Conservation (phyloP, 345 rosid species). For the Aurinia saxatilis region DNA sequence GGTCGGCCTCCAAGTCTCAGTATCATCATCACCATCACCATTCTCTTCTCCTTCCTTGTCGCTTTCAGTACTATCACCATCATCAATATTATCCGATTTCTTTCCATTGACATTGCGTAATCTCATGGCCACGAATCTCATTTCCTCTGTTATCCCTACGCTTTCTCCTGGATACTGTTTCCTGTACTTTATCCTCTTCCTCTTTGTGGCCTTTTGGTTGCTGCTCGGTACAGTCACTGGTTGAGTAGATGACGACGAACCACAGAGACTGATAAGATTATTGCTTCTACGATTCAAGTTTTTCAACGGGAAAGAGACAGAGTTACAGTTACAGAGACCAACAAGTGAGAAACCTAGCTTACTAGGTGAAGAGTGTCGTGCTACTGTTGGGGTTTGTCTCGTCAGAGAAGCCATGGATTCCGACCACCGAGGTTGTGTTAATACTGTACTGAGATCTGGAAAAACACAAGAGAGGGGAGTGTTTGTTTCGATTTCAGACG, state of each 20-base stretch:
- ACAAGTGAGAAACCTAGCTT: neutral
- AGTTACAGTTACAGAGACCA: no score
- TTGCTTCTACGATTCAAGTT: neutral
- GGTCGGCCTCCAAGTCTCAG: slow-evolving; percentile 55
- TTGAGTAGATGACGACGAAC: slow-evolving; percentile 15
- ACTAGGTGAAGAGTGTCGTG: neutral
- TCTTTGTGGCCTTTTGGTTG: no score
- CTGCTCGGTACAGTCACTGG: slow-evolving; percentile 7
- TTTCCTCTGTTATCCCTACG: slow-evolving; percentile 81
- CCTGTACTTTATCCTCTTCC: slow-evolving; percentile 62
- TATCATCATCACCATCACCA: slow-evolving; percentile 1
- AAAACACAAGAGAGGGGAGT: no score
- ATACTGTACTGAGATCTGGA: no score
- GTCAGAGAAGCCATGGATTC: slow-evolving; percentile 17
- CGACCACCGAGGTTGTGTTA: neutral
- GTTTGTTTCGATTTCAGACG: no score
- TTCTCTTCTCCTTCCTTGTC: slow-evolving; percentile 19
- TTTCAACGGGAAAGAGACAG: neutral
- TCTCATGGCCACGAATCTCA: slow-evolving; percentile 93
- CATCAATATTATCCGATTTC: slow-evolving; percentile 25
- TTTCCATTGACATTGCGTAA: slow-evolving; percentile 71
- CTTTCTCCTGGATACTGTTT: slow-evolving; percentile 77
- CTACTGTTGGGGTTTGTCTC: neutral
- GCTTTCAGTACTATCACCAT: neutral
- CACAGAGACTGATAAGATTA: neutral